These are phyloP conservation scores for Populus pruinosa DNA, from an alignment of 345 rosid genomes.

Conservation along the genomic window DNA sequence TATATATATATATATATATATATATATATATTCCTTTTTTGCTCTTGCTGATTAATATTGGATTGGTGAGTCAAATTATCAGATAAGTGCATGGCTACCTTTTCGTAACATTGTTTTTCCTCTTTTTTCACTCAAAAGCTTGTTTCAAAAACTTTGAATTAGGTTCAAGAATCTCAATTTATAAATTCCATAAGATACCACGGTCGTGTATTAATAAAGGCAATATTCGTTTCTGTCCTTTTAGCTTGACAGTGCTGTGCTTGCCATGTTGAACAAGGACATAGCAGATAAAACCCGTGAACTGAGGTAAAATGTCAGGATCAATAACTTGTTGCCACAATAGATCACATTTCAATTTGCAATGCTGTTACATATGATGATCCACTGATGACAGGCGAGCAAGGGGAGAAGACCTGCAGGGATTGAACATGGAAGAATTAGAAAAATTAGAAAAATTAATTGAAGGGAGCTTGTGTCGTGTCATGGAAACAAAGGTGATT, in stretches of 20 bases:
- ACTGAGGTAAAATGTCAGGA: conserved; percentile 30
- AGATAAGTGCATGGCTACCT: too few relatives aligned
- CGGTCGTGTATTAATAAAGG: neutral
- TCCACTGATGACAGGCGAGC: conserved; percentile 14
- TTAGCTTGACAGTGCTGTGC: conserved; percentile 23
- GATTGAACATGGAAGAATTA: conserved; percentile 23
- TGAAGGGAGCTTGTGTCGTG: conserved; percentile 19
- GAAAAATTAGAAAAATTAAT: conserved; percentile 19
- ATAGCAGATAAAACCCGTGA: conserved; percentile 30
- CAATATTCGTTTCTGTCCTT: neutral
- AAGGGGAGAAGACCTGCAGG: conserved; percentile 38
- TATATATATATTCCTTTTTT: too few relatives aligned
- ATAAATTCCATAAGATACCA: neutral
- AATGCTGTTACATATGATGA: neutral
- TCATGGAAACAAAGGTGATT: conserved; percentile 27
- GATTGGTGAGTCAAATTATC: neutral
- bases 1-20: too few relatives aligned
- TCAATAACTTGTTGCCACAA: neutral
- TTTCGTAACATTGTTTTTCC: too few relatives aligned
- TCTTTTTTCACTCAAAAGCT: too few relatives aligned
- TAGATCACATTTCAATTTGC: neutral
- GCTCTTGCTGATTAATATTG: too few relatives aligned
- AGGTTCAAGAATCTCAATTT: neutral
- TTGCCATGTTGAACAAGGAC: conserved; percentile 30
- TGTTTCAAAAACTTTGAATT: neutral